Percentiles rank a stretch among this genome's conserved stretches.
Conservation (phyloP, 257 asterid genomes). For the Schizonepeta tenuifolia region DNA sequence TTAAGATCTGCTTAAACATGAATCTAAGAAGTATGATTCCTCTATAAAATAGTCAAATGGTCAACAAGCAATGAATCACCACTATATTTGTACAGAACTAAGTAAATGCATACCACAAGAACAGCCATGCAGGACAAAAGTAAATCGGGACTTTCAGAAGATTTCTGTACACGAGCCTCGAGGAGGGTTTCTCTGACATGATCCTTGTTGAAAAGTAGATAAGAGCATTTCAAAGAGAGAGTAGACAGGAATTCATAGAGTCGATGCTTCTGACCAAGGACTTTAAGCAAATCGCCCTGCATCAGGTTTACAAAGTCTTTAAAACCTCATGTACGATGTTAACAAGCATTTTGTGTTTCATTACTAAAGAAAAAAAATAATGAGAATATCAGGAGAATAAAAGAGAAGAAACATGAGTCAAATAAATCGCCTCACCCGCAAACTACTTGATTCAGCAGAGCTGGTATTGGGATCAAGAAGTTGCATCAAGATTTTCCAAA, state of each 20-base stretch:
- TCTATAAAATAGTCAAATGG: constrained; percentile 23
- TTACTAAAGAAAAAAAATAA: constrained; percentile 9
- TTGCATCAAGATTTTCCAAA: constrained; percentile 64
- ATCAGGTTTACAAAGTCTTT: constrained; percentile 31
- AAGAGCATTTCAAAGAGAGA: constrained; percentile 85
- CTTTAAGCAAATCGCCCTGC: constrained; percentile 76
- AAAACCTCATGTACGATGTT: constrained; percentile 28
- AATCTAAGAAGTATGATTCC: constrained; percentile 25
- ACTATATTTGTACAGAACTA: constrained; percentile 42
- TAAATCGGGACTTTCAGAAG: constrained; percentile 69
- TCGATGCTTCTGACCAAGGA: constrained; percentile 78
- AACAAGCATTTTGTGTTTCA: constrained; percentile 18
- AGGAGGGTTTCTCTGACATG: constrained; percentile 76
- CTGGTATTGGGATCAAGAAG: constrained; percentile 76
- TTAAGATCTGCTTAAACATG: constrained; percentile 17
- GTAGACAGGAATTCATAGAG: constrained; percentile 76
- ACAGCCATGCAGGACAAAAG: constrained; percentile 89
- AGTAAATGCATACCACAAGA: constrained; percentile 76
- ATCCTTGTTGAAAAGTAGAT: constrained; percentile 86
- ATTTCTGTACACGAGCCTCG: constrained; percentile 72
- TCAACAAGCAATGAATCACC: constrained; percentile 53
- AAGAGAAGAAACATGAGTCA: constrained; percentile 10
- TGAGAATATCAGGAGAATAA: background rate
- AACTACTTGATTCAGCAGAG: constrained; percentile 54
- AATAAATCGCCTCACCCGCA: constrained; percentile 60